Evolutionary conservation across 2,329 filamentous ascomycete genomes (phyloP).

Genomic region (Trichophyton schoenleinii): DNA sequence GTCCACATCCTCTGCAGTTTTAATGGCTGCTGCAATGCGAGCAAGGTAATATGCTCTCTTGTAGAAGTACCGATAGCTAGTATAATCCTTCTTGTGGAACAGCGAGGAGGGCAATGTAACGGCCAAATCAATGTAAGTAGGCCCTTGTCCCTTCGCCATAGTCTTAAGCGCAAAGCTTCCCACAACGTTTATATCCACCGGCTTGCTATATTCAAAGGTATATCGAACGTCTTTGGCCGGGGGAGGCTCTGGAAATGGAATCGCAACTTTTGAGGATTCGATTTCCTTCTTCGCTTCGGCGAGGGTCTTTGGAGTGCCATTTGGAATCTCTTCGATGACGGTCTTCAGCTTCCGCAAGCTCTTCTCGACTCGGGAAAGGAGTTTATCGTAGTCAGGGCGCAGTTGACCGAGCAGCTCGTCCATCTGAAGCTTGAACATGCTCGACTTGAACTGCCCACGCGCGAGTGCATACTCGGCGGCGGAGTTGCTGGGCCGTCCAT

Average conservation of each 20-base stretch:
- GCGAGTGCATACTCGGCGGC: constrained; percentile 26
- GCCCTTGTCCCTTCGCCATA: constrained; percentile 50
- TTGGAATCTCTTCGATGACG: constrained; percentile 45
- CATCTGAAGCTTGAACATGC: constrained; percentile 54
- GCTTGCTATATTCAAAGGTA: constrained; percentile 65
- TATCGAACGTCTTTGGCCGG: constrained; percentile 67
- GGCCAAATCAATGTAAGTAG: constrained; percentile 60
- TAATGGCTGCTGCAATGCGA: constrained; percentile 60
- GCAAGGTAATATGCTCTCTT: constrained; percentile 86
- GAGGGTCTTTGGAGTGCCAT: constrained; percentile 40
- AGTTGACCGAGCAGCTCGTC: constrained; percentile 50
- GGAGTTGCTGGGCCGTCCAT: constrained; percentile 17
- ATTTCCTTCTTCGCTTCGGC: constrained; percentile 54
- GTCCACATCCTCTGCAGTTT: constrained; percentile 41
- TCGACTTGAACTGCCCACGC: constrained; percentile 51
- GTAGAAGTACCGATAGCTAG: constrained; percentile 88
- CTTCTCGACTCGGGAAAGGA: constrained; percentile 41
- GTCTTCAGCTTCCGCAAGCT: constrained; percentile 43
- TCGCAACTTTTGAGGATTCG: constrained; percentile 55
- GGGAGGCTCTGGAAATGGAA: constrained; percentile 74
- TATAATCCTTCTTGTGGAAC: constrained; percentile 89
- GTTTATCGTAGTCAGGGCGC: constrained; percentile 46
- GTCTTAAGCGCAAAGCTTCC: constrained; percentile 75
- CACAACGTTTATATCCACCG: constrained; percentile 69
- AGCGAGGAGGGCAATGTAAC: constrained; percentile 68